Evolutionary conservation across 1,284 basidiomycete genomes (phyloP).

Genomic region (Porodaedalea pini): DNA sequence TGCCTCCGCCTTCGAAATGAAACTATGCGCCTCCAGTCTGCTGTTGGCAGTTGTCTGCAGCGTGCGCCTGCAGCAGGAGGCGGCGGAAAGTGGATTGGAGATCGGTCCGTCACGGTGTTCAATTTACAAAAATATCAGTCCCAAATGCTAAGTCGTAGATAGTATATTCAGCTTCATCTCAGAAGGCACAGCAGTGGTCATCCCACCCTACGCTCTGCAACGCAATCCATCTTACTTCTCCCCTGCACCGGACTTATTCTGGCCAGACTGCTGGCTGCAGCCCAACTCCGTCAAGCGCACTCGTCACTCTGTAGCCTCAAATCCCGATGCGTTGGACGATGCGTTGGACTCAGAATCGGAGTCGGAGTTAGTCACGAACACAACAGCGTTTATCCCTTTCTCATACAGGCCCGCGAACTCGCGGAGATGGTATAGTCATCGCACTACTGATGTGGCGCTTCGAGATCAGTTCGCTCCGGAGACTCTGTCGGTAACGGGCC

Average conservation of each 20-base stretch:
- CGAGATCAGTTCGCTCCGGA: slow-evolving; percentile 29
- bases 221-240: slow-evolving; percentile 38
- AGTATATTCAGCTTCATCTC: slow-evolving; percentile 41
- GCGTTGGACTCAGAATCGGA: too few relatives aligned
- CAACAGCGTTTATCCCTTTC: slow-evolving; percentile 37
- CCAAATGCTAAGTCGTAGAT: too few relatives aligned
- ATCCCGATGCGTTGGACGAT: too few relatives aligned
- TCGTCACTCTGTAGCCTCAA: background rate
- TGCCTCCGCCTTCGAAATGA: too few relatives aligned
- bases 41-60: slow-evolving; percentile 10
- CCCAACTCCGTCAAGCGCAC: background rate
- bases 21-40: slow-evolving; percentile 8
- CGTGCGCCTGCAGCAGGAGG: slow-evolving; percentile 11
- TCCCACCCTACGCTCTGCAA: slow-evolving; percentile 47
- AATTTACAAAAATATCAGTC: too few relatives aligned
- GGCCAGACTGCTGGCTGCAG: slow-evolving; percentile 41
- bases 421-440: slow-evolving; percentile 31
- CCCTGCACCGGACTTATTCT: slow-evolving; percentile 37
- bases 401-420: slow-evolving; percentile 33
- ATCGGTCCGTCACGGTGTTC: slow-evolving; percentile 17
- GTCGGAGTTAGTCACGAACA: slow-evolving; percentile 30
- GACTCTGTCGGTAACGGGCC: slow-evolving; percentile 26
- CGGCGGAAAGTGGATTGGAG: slow-evolving; percentile 16
- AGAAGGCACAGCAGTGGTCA: slow-evolving; percentile 44
- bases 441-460: slow-evolving; percentile 30